phyloP scores from a whole-genome alignment of 2,329 filamentous ascomycete genomes.

The Magnaporthiopsis poae region DNA sequence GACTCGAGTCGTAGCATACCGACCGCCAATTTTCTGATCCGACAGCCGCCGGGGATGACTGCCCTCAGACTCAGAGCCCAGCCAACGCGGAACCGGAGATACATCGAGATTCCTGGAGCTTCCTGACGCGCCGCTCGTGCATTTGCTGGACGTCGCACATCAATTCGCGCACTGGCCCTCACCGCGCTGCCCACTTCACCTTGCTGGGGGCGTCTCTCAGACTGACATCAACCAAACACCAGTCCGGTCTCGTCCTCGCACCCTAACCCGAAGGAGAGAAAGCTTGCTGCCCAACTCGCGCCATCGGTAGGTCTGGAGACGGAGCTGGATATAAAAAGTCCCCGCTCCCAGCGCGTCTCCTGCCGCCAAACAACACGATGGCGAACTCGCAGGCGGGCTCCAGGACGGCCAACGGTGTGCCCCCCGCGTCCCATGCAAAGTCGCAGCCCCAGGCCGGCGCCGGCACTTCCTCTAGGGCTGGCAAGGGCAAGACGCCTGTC shows the following conservation, averaged over 20 bases:
- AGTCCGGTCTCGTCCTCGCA: not conserved
- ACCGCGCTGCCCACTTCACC: not conserved
- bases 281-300: not conserved
- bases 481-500: conserved; percentile 40
- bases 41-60: not conserved
- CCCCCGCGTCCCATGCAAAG: conserved; percentile 35
- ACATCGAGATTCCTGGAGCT: not conserved
- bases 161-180: not conserved
- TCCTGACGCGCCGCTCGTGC: not conserved
- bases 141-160: not conserved
- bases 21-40: not conserved
- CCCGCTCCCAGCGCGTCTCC: not conserved
- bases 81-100: not conserved
- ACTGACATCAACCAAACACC: not conserved
- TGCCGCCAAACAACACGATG: not conserved
- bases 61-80: not conserved
- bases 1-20: not conserved
- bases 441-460: conserved; percentile 29
- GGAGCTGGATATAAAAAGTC: too few relatives aligned
- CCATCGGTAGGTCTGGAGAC: not conserved
- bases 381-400: not conserved
- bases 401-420: conserved; percentile 25
- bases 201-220: not conserved
- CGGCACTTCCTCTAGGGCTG: conserved; percentile 26
- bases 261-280: not conserved